Evolutionary conservation across 2,329 filamentous ascomycete species (phyloP).

Genomic region (Fusarium coffeatum): DNA sequence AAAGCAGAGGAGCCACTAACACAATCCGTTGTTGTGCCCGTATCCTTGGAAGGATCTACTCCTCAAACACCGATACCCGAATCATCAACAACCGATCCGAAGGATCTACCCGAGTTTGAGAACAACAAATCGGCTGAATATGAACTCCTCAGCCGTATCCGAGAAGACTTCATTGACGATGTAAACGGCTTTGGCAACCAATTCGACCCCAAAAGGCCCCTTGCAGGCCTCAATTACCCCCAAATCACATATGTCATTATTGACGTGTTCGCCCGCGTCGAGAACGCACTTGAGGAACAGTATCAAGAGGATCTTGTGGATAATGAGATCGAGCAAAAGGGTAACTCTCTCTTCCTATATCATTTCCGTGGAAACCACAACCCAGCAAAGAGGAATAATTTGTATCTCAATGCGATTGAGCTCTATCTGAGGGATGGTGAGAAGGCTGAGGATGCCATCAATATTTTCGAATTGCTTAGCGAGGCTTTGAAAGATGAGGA

Average conservation of each 20-base stretch:
- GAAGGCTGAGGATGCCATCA: too few relatives aligned
- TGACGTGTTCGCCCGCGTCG: background rate
- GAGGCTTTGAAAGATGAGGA: too few relatives aligned
- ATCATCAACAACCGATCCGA: background rate
- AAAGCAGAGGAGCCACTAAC: too few relatives aligned
- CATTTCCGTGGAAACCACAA: background rate
- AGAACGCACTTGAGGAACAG: background rate
- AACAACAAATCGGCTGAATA: too few relatives aligned
- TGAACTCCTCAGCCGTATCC: too few relatives aligned
- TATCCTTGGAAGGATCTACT: background rate
- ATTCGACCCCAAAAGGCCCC: conserved; percentile 17
- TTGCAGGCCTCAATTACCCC: background rate
- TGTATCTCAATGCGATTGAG: too few relatives aligned
- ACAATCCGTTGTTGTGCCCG: too few relatives aligned
- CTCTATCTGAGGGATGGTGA: too few relatives aligned
- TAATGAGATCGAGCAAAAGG: too few relatives aligned
- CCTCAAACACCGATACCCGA: background rate
- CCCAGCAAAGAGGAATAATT: background rate
- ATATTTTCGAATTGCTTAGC: too few relatives aligned
- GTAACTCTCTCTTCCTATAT: too few relatives aligned
- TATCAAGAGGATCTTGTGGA: too few relatives aligned
- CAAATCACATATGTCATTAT: background rate
- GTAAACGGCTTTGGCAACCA: background rate
- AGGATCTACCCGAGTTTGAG: background rate
- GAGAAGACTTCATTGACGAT: background rate